Evolutionary conservation across 1,284 basidiomycete species (phyloP).

Genomic region (Sporisorium exsertum): DNA sequence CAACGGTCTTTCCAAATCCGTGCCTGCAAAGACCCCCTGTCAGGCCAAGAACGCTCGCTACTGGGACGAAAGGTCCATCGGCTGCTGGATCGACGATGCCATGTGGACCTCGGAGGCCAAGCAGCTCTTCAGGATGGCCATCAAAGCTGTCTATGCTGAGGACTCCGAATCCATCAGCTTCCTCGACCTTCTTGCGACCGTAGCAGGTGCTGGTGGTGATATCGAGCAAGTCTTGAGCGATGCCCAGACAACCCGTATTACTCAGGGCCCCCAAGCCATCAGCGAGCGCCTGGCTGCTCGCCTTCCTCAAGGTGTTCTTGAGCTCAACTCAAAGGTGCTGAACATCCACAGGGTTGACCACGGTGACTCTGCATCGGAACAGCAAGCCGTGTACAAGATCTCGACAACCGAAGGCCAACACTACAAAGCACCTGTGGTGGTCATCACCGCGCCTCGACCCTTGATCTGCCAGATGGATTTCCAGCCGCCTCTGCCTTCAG

Average conservation of each 20-base stretch:
- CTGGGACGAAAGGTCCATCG: slow-evolving; percentile 44
- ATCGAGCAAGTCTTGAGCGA: slow-evolving; percentile 45
- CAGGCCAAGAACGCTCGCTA: slow-evolving; percentile 27
- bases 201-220: slow-evolving; percentile 38
- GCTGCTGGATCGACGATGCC: slow-evolving; percentile 47
- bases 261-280: slow-evolving; percentile 40
- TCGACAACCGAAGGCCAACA: slow-evolving; percentile 22
- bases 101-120: slow-evolving; percentile 41
- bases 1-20: slow-evolving; percentile 40
- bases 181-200: slow-evolving; percentile 40
- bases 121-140: slow-evolving; percentile 42
- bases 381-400: slow-evolving; percentile 18
- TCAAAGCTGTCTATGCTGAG: slow-evolving; percentile 51
- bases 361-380: not conserved
- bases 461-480: slow-evolving; percentile 45
- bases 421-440: slow-evolving; percentile 29
- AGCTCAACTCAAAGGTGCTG: slow-evolving; percentile 25
- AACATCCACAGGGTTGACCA: slow-evolving; percentile 12
- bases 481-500: slow-evolving; percentile 39
- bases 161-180: slow-evolving; percentile 44
- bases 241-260: slow-evolving; percentile 42
- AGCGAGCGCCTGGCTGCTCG: slow-evolving; percentile 36
- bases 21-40: slow-evolving; percentile 29
- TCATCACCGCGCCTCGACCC: slow-evolving; percentile 39
- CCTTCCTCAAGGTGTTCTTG: slow-evolving; percentile 13